Evolutionary conservation across 2,329 filamentous ascomycete genomes (phyloP), one percentile per base, ranked within the genome.

Genomic region (Alternaria sp.): DNA sequence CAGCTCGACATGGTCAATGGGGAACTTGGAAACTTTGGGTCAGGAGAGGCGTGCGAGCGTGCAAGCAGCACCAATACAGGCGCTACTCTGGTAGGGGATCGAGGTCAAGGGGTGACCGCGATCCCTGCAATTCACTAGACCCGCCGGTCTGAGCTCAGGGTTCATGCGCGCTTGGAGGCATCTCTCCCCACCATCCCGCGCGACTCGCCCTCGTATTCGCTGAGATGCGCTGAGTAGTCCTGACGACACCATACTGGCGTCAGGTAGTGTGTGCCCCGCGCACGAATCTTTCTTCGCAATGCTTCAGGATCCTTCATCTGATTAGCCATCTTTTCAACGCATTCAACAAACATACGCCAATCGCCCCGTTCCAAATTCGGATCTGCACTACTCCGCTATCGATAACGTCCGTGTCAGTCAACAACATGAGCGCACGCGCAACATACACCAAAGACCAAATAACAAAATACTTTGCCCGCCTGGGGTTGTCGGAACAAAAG

Each of bases 401-500:
- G 53, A 45, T 40, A 50, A 60, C 46, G 30, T 50, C 46, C 46
- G 32, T 50, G 32, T 36, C 46, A 54, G 20, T 27, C 43, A 34
- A n/a, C 51, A 59, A 11, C 28, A 61, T 52, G 44, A 52, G 40
- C 55, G 60, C 59, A 60, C 61, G 36, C 63, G 66, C 70, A 20
- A 56, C 59, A 3, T 74, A 69, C 67, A 63, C 73, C 9, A 59
- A 45, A 16, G 65, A 72, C 16, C 76, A 80, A 60, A 58, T 79
- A 30, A 58, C 61, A 2, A 57, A 68, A n/a, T 80, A 80, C 54
- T 76, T 78, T 28, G 70, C 74, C n/a, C 75, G 76, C 30, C 69
- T 80, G 30, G 65, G 69, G 41, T 52, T 80, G 32, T 63, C 75
- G 0, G 49, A 70, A 20, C 54, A 67, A 36, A 61, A 72, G 41